A percentile compares a stretch with the other conserved stretches of the same genome.
These are phyloP conservation scores for Linum usitatissimum DNA, from an alignment of 345 rosid species.

Conservation along the genomic window DNA sequence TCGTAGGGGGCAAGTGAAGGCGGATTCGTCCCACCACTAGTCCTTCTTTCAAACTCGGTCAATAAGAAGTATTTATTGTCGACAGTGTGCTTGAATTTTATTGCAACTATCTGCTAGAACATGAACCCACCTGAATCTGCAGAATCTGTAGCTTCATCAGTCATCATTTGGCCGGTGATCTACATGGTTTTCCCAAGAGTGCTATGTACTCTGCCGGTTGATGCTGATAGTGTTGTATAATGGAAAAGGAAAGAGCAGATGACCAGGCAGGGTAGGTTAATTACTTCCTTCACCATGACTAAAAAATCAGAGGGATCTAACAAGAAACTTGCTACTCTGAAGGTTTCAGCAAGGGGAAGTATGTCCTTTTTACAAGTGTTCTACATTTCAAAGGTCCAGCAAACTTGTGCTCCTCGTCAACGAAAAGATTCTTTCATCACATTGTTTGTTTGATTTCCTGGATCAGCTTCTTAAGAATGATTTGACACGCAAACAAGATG, in stretches of 20 bases:
- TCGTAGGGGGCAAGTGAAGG: too few relatives aligned
- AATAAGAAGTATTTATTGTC: too few relatives aligned
- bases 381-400: not conserved
- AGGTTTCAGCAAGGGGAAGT: conserved; percentile 37
- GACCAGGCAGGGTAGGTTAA: conserved; percentile 47
- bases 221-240: conserved; percentile 26
- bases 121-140: not conserved
- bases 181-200: too few relatives aligned
- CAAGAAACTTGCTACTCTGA: conserved; percentile 43
- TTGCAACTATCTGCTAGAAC: too few relatives aligned
- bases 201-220: conserved; percentile 7
- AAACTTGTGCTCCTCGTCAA: too few relatives aligned
- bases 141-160: not conserved
- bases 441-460: too few relatives aligned
- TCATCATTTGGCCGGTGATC: conserved; percentile 24
- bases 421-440: too few relatives aligned
- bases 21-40: too few relatives aligned
- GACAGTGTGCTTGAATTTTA: too few relatives aligned
- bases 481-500: too few relatives aligned
- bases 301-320: conserved; percentile 59
- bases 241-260: conserved; percentile 56
- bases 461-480: too few relatives aligned
- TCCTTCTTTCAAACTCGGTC: too few relatives aligned
- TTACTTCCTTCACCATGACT: conserved; percentile 47
- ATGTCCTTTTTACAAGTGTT: conserved; percentile 11